Evolutionary conservation across 2,329 filamentous ascomycete genomes (phyloP), one percentile per base, ranked within the genome.

Genomic region (Fusarium duplospermum): DNA sequence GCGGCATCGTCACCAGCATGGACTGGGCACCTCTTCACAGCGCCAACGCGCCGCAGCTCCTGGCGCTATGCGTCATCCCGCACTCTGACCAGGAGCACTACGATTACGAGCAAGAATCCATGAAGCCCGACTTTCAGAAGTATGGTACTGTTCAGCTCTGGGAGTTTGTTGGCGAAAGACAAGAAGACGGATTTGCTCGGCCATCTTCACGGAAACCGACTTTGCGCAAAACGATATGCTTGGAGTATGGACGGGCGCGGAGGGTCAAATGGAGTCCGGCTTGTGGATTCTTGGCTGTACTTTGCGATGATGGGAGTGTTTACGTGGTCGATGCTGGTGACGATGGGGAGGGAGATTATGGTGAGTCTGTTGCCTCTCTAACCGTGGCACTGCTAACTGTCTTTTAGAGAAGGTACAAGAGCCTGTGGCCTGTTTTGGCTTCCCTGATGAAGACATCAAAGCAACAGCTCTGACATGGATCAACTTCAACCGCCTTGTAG

Each of bases 381-480:
- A n/a, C 7, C 6, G 4, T 6, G 60, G 33, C 7, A 50, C 69
- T 71, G 57, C 80, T 82, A 74, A 83, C 63, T 14, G 20, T 38
- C 16, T 45, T 31, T 2, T 64, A 89, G 88, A 87, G 65, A 84
- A 84, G 72, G 78, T 89, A 3, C 77, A 86, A 13, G 74, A 82
- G 2, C 83, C 87, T 1, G 78, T 88, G 50, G 84, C 85, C 3
- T 82, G 82, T 0, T 81, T 91, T 16, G 81, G 80, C 20, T 81
- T 89, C 6, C 78, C 81, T 0, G 81, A 84, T 16, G 88, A 90
- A 77, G 82, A 86, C 64, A 82, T 89, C 45, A 82, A 84, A 29
- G 86, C 87, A 31, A 89, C 88, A 18, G 85, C 86, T 67, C 84
- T 91, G 62, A 84, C 88, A 13, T 91, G 89, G 89, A 80, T 86